phyloP scores from a whole-genome alignment of 202 grass and related monocot species.

The Elaeis oleifera region DNA sequence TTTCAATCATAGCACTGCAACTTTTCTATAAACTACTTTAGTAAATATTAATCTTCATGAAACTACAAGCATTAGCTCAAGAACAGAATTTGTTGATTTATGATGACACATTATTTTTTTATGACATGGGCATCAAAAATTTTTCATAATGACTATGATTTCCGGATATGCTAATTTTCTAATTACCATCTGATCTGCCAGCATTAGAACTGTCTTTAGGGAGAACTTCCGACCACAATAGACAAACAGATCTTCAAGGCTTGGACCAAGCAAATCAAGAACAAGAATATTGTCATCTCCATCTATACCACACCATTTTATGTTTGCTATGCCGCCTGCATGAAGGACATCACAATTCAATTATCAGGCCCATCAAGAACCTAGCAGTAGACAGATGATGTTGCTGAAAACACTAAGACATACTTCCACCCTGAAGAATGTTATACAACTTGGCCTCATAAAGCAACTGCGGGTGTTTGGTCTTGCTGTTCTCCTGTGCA shows the following conservation, averaged over 20 bases:
- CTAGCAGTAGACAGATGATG: too few relatives aligned
- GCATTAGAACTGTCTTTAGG: slow-evolving; percentile 83
- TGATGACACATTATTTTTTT: too few relatives aligned
- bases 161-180: not conserved
- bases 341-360: not conserved
- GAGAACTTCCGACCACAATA: slow-evolving; percentile 79
- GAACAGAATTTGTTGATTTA: too few relatives aligned
- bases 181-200: slow-evolving; percentile 96
- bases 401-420: slow-evolving; percentile 5
- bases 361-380: too few relatives aligned
- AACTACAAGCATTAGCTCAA: too few relatives aligned
- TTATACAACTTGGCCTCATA: slow-evolving; percentile 73
- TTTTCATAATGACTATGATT: too few relatives aligned
- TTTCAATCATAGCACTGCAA: too few relatives aligned
- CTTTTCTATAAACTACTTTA: too few relatives aligned
- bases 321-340: slow-evolving; percentile 83
- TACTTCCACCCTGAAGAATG: slow-evolving; percentile 63
- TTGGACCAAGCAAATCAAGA: slow-evolving; percentile 83
- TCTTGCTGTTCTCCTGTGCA: slow-evolving; percentile 57
- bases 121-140: too few relatives aligned
- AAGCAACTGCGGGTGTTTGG: slow-evolving; percentile 54
- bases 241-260: slow-evolving; percentile 88
- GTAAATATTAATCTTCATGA: too few relatives aligned
- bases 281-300: slow-evolving; percentile 87
- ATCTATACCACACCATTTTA: slow-evolving; percentile 84